Evolutionary conservation across 306 rosid genomes (phyloP).

Genomic region (Glycyrrhiza uralensis): DNA sequence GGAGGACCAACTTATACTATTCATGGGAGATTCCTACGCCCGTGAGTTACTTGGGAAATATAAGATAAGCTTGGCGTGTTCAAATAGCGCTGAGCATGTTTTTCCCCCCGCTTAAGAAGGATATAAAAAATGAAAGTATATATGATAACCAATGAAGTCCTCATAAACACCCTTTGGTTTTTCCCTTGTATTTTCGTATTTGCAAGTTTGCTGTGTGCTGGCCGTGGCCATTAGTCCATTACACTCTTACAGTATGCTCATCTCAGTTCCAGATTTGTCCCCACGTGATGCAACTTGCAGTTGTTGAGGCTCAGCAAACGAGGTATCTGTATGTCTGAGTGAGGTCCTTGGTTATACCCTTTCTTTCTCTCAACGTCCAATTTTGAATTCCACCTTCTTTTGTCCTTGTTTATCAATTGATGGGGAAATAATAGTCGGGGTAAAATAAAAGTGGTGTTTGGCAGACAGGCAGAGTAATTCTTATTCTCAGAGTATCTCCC

Average conservation of each 20-base stretch:
- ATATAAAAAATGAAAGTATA: not conserved
- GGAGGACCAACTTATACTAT: not conserved
- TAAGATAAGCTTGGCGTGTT: constrained; percentile 30
- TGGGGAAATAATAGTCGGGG: constrained; percentile 11
- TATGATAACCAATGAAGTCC: constrained; percentile 3
- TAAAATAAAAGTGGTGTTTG: not conserved
- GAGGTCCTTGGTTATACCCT: constrained; percentile 12
- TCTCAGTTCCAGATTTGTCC: constrained; percentile 2
- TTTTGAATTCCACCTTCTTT: not conserved
- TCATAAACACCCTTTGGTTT: constrained; percentile 7
- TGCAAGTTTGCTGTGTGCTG: not conserved
- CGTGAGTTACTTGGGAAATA: constrained; percentile 35
- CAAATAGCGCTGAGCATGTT: not conserved
- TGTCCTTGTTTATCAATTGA: constrained; percentile 15
- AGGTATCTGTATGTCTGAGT: constrained; percentile 1
- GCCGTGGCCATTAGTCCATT: not conserved
- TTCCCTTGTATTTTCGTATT: constrained; percentile 20
- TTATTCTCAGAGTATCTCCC: too few relatives aligned
- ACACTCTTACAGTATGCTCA: not conserved
- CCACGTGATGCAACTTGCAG: constrained; percentile 8
- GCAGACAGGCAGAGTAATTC: too few relatives aligned
- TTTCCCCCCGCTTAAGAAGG: not conserved
- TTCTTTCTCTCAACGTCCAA: not conserved
- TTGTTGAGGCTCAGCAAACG: constrained; percentile 31
- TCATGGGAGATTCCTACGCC: not conserved